These are phyloP conservation scores for Xylaria grammica DNA, from an alignment of 495 filamentous ascomycete genomes.

Conservation along the genomic window DNA sequence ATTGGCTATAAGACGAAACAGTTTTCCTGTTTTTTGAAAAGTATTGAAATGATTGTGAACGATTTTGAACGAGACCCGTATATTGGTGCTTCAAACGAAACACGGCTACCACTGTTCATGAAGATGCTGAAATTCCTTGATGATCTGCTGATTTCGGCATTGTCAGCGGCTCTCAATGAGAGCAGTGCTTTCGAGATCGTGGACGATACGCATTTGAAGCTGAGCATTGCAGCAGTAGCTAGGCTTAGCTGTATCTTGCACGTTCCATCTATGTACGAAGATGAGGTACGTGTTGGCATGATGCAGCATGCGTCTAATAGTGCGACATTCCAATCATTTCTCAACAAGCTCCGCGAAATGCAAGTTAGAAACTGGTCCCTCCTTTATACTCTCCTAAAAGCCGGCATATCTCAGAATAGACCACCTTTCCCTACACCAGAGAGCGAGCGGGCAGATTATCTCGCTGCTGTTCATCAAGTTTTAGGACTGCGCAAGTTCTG, in stretches of 20 bases:
- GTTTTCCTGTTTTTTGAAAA: slow-evolving; percentile 81
- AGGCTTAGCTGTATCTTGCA: slow-evolving; percentile 75
- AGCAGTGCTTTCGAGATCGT: slow-evolving; percentile 81
- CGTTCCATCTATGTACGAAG: slow-evolving; percentile 78
- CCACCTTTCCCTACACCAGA: slow-evolving; percentile 64
- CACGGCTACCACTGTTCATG: slow-evolving; percentile 70
- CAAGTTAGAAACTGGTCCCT: slow-evolving; percentile 88
- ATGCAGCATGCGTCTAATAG: slow-evolving; percentile 44
- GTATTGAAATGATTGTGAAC: slow-evolving; percentile 77
- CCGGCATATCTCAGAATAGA: slow-evolving; percentile 70
- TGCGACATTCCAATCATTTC: slow-evolving; percentile 56
- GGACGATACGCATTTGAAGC: slow-evolving; percentile 73
- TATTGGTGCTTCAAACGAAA: slow-evolving; percentile 59
- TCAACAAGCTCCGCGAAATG: slow-evolving; percentile 82
- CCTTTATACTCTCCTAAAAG: slow-evolving; percentile 73
- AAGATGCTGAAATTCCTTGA: slow-evolving; percentile 79
- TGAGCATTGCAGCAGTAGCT: slow-evolving; percentile 70
- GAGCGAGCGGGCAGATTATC: slow-evolving; percentile 73
- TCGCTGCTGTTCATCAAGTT: slow-evolving; percentile 80
- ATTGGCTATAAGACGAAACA: slow-evolving; percentile 86
- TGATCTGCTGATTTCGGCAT: slow-evolving; percentile 69
- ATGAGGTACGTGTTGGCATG: slow-evolving; percentile 77
- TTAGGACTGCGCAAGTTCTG: slow-evolving; percentile 87
- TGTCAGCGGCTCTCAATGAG: slow-evolving; percentile 68
- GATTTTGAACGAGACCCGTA: slow-evolving; percentile 73